phyloP scores from a whole-genome alignment of 1,139 yeast species.

The Pneumocystis murina region DNA sequence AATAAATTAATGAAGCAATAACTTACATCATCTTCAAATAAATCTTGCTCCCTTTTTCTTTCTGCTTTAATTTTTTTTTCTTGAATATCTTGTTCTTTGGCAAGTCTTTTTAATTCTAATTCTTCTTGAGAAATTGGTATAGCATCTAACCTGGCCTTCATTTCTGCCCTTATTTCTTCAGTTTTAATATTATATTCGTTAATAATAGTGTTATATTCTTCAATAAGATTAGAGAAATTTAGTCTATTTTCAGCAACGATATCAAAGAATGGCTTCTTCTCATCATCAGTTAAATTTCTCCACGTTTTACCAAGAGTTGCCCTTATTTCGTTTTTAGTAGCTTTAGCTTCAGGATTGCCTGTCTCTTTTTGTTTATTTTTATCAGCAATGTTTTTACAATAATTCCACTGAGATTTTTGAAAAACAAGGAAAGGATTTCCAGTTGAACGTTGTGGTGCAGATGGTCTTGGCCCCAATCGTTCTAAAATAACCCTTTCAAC shows the following conservation, averaged over 20 bases:
- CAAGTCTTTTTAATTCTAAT: conserved; percentile 6
- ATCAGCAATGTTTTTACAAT: conserved; percentile 27
- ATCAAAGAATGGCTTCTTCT: conserved; percentile 24
- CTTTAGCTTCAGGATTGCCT: conserved; percentile 23
- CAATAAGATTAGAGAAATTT: conserved; percentile 23
- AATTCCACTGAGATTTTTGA: conserved; percentile 32
- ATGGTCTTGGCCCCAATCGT: conserved; percentile 28
- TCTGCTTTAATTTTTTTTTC: neutral
- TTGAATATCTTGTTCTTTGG: conserved; percentile 6
- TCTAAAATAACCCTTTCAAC: conserved; percentile 16
- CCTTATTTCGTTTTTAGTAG: conserved; percentile 30
- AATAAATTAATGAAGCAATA: neutral
- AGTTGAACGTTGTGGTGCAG: conserved; percentile 27
- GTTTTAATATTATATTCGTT: conserved; percentile 28
- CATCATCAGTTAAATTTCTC: conserved; percentile 28
- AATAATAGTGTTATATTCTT: conserved; percentile 22
- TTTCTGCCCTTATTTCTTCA: conserved; percentile 26
- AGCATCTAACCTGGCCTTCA: conserved; percentile 26
- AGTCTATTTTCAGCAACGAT: conserved; percentile 1
- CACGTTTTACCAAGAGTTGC: conserved; percentile 30
- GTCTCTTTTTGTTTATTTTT: conserved; percentile 21
- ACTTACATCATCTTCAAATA: conserved; percentile 5
- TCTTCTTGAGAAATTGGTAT: conserved; percentile 24
- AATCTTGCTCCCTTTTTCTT: neutral
- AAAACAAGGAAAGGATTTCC: conserved; percentile 32